phyloP scores from a whole-genome alignment of 2,329 filamentous ascomycete species.

The Monosporascus ibericus region DNA sequence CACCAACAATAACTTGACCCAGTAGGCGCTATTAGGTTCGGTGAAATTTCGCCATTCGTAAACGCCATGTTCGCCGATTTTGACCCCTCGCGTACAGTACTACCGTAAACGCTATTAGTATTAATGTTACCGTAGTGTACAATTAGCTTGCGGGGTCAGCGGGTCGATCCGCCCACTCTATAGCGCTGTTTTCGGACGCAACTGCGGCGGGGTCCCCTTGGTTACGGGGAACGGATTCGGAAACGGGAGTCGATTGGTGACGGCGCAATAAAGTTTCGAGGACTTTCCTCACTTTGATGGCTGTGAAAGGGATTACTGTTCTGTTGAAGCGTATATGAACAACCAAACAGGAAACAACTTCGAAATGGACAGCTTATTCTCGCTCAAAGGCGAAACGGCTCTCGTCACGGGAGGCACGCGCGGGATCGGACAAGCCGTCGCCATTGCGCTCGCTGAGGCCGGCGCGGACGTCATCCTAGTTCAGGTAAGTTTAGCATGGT shows the following conservation, averaged over 20 bases:
- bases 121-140: too few species aligned
- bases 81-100: background rate
- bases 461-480: slow-evolving; percentile 51
- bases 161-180: background rate
- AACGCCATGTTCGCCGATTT: slow-evolving; percentile 1
- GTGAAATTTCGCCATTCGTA: slow-evolving; percentile 16
- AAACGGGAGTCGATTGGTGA: background rate
- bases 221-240: background rate
- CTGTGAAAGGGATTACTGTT: background rate
- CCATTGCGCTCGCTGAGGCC: slow-evolving; percentile 52
- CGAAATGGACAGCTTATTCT: slow-evolving; percentile 36
- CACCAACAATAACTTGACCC: background rate
- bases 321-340: background rate
- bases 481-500: slow-evolving; percentile 33
- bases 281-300: too few species aligned
- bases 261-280: too few species aligned
- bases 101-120: too few species aligned
- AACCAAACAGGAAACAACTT: background rate
- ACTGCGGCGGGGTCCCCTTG: background rate
- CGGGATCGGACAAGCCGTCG: slow-evolving; percentile 52
- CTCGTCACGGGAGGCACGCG: slow-evolving; percentile 52
- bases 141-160: background rate
- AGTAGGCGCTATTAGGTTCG: slow-evolving; percentile 9
- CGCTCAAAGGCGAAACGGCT: slow-evolving; percentile 50
- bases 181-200: background rate